Evolutionary conservation across 495 filamentous ascomycete species (phyloP).

Genomic region (Amorphotheca resinae): DNA sequence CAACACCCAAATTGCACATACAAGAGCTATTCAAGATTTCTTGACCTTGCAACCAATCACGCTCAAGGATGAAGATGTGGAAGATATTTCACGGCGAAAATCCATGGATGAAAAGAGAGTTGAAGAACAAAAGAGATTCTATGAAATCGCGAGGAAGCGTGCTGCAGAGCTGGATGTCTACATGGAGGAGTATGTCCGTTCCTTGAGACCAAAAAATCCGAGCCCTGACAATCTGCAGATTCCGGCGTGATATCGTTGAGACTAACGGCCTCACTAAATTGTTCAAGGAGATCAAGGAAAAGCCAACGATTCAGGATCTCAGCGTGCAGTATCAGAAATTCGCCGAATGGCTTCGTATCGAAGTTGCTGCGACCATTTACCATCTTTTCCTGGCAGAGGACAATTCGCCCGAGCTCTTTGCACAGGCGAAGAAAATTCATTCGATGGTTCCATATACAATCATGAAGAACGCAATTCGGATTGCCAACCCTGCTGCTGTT

Average conservation of each 20-base stretch:
- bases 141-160: conserved; percentile 83
- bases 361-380: conserved; percentile 92
- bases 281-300: conserved; percentile 82
- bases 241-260: conserved; percentile 46
- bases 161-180: conserved; percentile 91
- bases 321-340: conserved; percentile 96
- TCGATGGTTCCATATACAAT: conserved; percentile 84
- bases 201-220: not conserved
- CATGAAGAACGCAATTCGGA: conserved; percentile 90
- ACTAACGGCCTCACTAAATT: conserved; percentile 80
- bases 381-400: conserved; percentile 97
- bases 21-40: conserved; percentile 72
- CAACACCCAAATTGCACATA: conserved; percentile 69
- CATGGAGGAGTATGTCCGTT: conserved; percentile 76
- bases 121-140: conserved; percentile 86
- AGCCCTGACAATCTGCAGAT: conserved; percentile 22
- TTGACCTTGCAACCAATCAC: conserved; percentile 54
- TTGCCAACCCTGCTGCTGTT: conserved; percentile 90
- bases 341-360: conserved; percentile 94
- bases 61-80: conserved; percentile 66
- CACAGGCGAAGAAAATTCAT: conserved; percentile 85
- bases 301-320: conserved; percentile 72
- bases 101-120: conserved; percentile 76
- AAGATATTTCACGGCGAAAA: conserved; percentile 68
- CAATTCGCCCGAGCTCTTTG: conserved; percentile 91